Base-by-base conservation (phyloP, 2,329 filamentous ascomycete species). In the Aspergillus brunneoviolaceus region DNA sequence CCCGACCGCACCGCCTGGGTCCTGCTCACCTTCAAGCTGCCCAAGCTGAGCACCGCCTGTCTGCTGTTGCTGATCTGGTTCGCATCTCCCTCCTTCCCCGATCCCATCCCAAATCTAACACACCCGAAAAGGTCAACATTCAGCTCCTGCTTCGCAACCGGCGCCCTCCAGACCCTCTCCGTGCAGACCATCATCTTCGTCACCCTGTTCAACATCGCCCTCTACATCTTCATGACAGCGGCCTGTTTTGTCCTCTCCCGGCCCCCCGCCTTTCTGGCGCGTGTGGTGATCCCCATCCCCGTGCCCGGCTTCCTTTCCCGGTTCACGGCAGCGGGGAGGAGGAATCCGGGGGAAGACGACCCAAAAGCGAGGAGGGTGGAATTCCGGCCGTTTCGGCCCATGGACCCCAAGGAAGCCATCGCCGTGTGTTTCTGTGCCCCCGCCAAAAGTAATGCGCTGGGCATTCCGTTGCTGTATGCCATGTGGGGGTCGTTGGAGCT, bases 361-460 rank as follows among this genome's bases (percentile, higher is more conserved):
- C 39, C 21, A 27, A 31, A n/a, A 54, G 9, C 5, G 25, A 27
- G 25, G 25, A 31, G 19, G 52, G 3, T 47, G 14, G 39, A 47
- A 33, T 10, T 70, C 16, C 25, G 25, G 65, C 69, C 64, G 51
- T 71, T 77, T 45, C 65, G 63, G 39, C 65, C 62, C 27, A 63
- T 89, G 70, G 76, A 82, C 0, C 82, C 82, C 42, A 82, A 84
- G 60, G 85, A 90, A 66, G 84, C 88, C 0, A 84, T 91, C 53
- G 87, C 89, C 0, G 84, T 90, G 14, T 90, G 88, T 66, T 91
- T 91, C 73, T 90, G 88, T 67, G 87, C 86, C 27, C 87, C 89
- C 0, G 88, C 88, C 14, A 92, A 92, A 74, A 90, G 88, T 2
- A 87, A 88, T 1, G 87, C 85, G 2, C 79, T 91, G 59, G 88